Conservation (phyloP, 352 stramenopile species). For the Peronospora belbahrii region DNA sequence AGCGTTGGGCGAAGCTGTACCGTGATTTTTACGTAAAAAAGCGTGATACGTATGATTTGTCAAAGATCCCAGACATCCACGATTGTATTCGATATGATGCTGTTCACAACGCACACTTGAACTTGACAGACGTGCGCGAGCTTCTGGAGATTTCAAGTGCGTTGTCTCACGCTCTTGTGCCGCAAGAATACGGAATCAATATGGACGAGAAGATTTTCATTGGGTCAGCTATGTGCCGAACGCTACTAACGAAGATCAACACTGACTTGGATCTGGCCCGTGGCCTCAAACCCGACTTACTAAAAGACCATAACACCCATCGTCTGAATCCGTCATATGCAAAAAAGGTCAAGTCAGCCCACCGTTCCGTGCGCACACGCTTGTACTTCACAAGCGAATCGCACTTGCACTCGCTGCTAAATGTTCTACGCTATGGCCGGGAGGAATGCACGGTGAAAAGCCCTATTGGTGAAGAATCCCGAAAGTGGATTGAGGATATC, state of each 20-base stretch:
- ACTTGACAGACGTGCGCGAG: conserved; percentile 89
- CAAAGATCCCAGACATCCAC: conserved; percentile 97
- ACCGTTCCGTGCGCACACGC: conserved; percentile 94
- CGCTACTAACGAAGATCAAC: conserved; percentile 83
- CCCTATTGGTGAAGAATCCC: conserved; percentile 59
- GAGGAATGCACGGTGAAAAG: conserved; percentile 47
- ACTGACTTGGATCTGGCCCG: conserved; percentile 80
- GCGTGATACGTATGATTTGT: conserved; percentile 90
- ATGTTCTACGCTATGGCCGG: conserved; percentile 91
- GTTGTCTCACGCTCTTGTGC: conserved; percentile 86
- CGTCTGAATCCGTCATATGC: conserved; percentile 77
- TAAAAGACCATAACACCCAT: conserved; percentile 67
- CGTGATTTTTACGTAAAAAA: conserved; percentile 94
- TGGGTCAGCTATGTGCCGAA: conserved; percentile 81
- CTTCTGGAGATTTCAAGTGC: conserved; percentile 91
- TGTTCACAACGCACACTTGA: conserved; percentile 95
- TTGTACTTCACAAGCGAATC: conserved; percentile 99
- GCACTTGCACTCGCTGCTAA: conserved; percentile 97
- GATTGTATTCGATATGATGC: conserved; percentile 98
- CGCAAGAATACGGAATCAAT: conserved; percentile 87
- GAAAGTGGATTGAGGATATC: conserved; percentile 86
- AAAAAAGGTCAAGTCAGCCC: conserved; percentile 88
- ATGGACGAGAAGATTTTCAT: conserved; percentile 83
- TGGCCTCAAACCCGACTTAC: conserved; percentile 28
- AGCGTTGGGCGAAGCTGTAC: conserved; percentile 91